phyloP scores from a whole-genome alignment of 2,329 filamentous ascomycete genomes.

The Chrysoporthe austroafricana region DNA sequence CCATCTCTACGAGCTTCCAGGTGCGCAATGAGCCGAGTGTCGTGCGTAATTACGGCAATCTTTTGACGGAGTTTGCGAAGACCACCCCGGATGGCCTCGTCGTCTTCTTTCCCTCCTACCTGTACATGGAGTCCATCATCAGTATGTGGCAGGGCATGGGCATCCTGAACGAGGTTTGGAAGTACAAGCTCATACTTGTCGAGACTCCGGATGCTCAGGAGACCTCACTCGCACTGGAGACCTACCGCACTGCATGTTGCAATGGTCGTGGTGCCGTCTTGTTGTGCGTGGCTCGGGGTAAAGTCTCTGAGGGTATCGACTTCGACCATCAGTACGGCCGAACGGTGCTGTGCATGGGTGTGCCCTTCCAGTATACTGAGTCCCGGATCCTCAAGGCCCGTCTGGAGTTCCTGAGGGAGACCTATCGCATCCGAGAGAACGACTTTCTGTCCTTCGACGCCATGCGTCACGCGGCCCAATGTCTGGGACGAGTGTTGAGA shows the following conservation, averaged over 20 bases:
- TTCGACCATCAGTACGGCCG: constrained; percentile 98
- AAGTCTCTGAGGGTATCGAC: constrained; percentile 97
- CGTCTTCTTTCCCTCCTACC: constrained; percentile 98
- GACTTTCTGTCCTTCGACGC: constrained; percentile 98
- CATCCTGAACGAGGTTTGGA: constrained; percentile 97
- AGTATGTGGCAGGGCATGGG: constrained; percentile 99
- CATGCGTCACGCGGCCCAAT: constrained; percentile 98
- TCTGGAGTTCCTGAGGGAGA: constrained; percentile 94
- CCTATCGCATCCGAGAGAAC: constrained; percentile 93
- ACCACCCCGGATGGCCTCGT: constrained; percentile 96
- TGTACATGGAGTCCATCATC: constrained; percentile 99
- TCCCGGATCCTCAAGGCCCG: constrained; percentile 95
- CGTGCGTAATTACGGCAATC: constrained; percentile 93
- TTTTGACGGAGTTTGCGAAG: constrained; percentile 93
- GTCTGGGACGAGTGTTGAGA: constrained; percentile 87
- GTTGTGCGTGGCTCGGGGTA: constrained; percentile 93
- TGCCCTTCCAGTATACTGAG: constrained; percentile 98
- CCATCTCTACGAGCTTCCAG: constrained; percentile 91
- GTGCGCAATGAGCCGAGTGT: constrained; percentile 95
- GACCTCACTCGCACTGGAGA: constrained; percentile 92
- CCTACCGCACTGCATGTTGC: constrained; percentile 95
- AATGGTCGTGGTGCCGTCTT: constrained; percentile 94
- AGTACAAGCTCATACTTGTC: constrained; percentile 96
- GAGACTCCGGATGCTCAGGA: constrained; percentile 98
- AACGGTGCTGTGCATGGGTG: constrained; percentile 93